Conservation (phyloP, 768 basidiomycete species). For the Xerocomus brunneocitrinus region DNA sequence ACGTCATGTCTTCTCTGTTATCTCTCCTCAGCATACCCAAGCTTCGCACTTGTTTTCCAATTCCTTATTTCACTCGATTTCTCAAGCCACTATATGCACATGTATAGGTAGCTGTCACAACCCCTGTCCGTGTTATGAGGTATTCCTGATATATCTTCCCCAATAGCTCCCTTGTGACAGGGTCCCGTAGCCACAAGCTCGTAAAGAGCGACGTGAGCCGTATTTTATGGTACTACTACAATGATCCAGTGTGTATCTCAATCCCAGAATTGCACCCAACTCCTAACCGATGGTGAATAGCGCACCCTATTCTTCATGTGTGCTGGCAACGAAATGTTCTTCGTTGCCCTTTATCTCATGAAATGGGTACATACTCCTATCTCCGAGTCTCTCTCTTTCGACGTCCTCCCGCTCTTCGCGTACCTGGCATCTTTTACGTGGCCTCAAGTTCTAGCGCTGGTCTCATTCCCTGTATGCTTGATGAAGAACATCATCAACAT, state of each 20-base stretch:
- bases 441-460: conserved; percentile 64
- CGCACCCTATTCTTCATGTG: conserved; percentile 87
- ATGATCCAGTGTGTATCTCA: conserved; percentile 66
- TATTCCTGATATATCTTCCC: conserved; percentile 5
- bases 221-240: conserved; percentile 92
- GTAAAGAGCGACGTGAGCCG: conserved; percentile 90
- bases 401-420: conserved; percentile 16
- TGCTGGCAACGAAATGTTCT: conserved; percentile 94
- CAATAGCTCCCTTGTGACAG: conserved; percentile 86
- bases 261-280: neutral
- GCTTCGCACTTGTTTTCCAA: conserved; percentile 83
- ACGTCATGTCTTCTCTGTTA: conserved; percentile 94
- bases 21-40: conserved; percentile 84
- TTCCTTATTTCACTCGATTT: conserved; percentile 97
- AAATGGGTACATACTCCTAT: conserved; percentile 77
- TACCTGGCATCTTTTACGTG: conserved; percentile 51
- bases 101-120: conserved; percentile 75
- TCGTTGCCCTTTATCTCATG: conserved; percentile 90
- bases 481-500: conserved; percentile 90
- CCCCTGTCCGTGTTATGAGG: too few relatives aligned
- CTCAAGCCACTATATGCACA: conserved; percentile 98
- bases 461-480: conserved; percentile 64
- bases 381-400: conserved; percentile 24
- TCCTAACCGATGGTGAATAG: conserved; percentile 36
- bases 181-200: conserved; percentile 87